Conservation (phyloP, 495 filamentous ascomycete species). For the Cladorrhinum samala region DNA sequence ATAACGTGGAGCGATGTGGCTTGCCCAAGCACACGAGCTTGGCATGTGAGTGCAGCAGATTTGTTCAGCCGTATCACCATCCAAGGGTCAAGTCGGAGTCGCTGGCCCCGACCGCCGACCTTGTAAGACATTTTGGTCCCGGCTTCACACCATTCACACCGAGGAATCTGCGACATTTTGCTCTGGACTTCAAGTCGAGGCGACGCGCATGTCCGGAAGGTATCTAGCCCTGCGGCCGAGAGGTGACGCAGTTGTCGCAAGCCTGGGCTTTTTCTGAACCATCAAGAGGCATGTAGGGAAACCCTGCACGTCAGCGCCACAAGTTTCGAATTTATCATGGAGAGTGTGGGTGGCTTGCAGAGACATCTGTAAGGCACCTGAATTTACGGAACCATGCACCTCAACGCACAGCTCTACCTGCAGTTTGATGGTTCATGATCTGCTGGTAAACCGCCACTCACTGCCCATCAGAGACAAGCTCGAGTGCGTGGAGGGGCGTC, state of each 20-base stretch:
- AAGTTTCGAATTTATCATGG: background rate
- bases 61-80: too few species aligned
- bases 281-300: too few species aligned
- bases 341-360: background rate
- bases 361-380: background rate
- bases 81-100: background rate
- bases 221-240: conserved; percentile 1
- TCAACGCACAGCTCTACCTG: background rate
- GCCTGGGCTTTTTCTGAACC: background rate
- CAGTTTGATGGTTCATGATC: background rate
- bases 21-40: conserved; percentile 1
- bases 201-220: background rate
- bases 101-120: background rate
- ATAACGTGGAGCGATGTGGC: background rate
- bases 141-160: background rate
- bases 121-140: conserved; percentile 4
- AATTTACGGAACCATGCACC: background rate
- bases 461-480: conserved; percentile 3
- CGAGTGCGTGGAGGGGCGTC: background rate
- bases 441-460: background rate
- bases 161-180: background rate
- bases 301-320: background rate
- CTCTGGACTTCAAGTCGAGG: background rate
- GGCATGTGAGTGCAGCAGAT: background rate
- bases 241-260: conserved; percentile 3